Evolutionary conservation across 371 early-diverging fungal species (phyloP), one percentile per base, ranked within the genome.

Genomic region (Syncephalis plumigaleata): DNA sequence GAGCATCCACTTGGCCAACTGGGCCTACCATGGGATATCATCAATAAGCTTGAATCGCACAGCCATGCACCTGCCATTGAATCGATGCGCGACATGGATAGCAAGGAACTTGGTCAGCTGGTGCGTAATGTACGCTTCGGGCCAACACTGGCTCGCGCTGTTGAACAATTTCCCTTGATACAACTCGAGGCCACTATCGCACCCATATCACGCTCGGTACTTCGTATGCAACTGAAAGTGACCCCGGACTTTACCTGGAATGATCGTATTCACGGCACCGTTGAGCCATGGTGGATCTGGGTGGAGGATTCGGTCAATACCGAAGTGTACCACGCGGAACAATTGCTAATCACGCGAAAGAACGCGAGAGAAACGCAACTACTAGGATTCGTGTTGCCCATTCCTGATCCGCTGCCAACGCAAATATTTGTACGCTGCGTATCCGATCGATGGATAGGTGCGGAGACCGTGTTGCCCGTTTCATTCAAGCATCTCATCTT

Each of bases 261-360:
- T 55, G 93, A 92, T 24, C 69, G 75, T 9, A 65, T 85, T 15
- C 95, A 93, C 51, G 94, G 92, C 18, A 66, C 63, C 13, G 76
- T 73, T 3, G 92, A 94, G 57, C 81, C 86, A 0, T 97, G 86
- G 75, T 93, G 89, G 83, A 79, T 95, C 27, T 93, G 87, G 87
- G 87, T 91, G 2, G 91, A 93, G 53, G 92, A 92, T 50, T 62
- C 45, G 59, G 65, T 69, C 1, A 70, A 68, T 52, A 60, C 61
- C 1, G 71, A 76, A 39, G 62, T 76, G 26, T 71, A 72, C 39
- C 68, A 71, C 44, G 68, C 71, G 0, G 71, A 73, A 31, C 69
- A 69, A 53, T 66, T 73, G 48, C 55, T 71, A 31, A 44, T 73
- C 1, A 60, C 60, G 21, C 64, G 64, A 48, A 71, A 68, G 42